phyloP scores from a whole-genome alignment of 257 asterid genomes.

The Verbascum thapsus region DNA sequence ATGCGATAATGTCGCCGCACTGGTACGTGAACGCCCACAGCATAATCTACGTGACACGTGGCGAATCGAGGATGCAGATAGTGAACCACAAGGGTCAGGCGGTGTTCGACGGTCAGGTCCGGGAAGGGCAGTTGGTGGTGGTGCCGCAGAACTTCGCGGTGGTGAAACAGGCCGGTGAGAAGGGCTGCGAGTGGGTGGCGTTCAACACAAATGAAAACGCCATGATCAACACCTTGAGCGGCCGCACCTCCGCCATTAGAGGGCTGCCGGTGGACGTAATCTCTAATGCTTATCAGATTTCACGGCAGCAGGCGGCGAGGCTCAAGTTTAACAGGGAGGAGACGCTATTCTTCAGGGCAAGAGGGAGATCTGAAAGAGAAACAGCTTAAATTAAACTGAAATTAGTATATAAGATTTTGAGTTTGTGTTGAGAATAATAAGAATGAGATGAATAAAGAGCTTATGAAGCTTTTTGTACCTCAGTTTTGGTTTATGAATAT shows the following conservation, averaged over 20 bases:
- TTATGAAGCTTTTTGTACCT: background rate
- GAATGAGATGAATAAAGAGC: constrained; percentile 1
- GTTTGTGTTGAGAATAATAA: too few species aligned
- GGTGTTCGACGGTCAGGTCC: constrained; percentile 53
- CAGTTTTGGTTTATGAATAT: background rate
- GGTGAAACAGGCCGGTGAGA: constrained; percentile 60
- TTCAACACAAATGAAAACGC: constrained; percentile 75
- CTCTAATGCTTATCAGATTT: constrained; percentile 46
- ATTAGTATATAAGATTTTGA: too few species aligned
- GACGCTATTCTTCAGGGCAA: constrained; percentile 51
- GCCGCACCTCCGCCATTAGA: constrained; percentile 65
- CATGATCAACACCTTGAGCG: constrained; percentile 63
- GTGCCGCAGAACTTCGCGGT: constrained; percentile 70
- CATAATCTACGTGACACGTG: constrained; percentile 52
- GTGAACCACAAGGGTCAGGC: constrained; percentile 68
- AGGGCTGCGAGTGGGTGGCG: constrained; percentile 65
- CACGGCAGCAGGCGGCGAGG: constrained; percentile 59
- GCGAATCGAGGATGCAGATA: constrained; percentile 50
- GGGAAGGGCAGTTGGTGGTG: constrained; percentile 55
- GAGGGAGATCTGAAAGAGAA: constrained; percentile 10
- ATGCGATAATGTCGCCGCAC: constrained; percentile 64
- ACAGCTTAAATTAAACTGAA: constrained; percentile 5
- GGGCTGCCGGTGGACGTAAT: constrained; percentile 60
- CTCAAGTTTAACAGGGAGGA: constrained; percentile 56
- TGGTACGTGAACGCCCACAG: constrained; percentile 67